Percentiles rank a stretch among this genome's conserved stretches.
Evolutionary conservation across 163 green algal genomes (phyloP).

Genomic region (Volvox carteri): DNA sequence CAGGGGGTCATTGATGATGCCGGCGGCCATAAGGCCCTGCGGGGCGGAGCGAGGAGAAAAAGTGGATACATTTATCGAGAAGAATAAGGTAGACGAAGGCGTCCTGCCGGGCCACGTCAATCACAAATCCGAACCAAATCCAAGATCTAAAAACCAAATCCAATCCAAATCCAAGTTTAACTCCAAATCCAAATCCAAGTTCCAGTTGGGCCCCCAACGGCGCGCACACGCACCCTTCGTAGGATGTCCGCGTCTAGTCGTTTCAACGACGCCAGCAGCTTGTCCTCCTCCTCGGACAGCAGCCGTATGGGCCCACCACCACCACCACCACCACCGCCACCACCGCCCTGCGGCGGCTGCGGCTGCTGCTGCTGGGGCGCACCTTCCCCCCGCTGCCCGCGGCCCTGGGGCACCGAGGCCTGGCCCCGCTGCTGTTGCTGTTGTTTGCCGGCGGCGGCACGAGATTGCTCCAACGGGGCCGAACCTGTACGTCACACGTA

Average conservation of each 20-base stretch:
- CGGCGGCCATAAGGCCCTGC: conserved; percentile 26
- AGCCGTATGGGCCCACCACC: not conserved
- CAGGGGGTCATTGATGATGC: not conserved
- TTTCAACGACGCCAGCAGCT: conserved; percentile 57
- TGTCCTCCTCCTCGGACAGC: conserved; percentile 56
- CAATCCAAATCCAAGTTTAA: no score
- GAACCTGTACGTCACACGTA: conserved; percentile 22
- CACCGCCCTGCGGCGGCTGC: conserved; percentile 3
- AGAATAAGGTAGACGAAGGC: no score
- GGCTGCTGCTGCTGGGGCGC: not conserved
- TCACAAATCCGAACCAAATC: no score
- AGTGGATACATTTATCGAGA: no score
- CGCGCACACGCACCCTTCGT: conserved; percentile 19
- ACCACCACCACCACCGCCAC: no score
- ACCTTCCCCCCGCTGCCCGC: not conserved
- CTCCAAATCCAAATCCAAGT: no score
- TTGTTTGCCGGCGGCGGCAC: not conserved
- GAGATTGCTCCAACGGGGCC: conserved; percentile 44
- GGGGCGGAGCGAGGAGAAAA: not conserved
- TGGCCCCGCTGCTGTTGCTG: not conserved
- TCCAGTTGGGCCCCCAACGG: no score
- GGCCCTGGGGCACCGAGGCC: not conserved
- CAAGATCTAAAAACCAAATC: no score
- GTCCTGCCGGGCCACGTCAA: no score
- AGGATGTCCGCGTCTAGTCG: conserved; percentile 58